Base-by-base conservation (phyloP, 805 yeast species). In the Ogataea paradorogensis region DNA sequence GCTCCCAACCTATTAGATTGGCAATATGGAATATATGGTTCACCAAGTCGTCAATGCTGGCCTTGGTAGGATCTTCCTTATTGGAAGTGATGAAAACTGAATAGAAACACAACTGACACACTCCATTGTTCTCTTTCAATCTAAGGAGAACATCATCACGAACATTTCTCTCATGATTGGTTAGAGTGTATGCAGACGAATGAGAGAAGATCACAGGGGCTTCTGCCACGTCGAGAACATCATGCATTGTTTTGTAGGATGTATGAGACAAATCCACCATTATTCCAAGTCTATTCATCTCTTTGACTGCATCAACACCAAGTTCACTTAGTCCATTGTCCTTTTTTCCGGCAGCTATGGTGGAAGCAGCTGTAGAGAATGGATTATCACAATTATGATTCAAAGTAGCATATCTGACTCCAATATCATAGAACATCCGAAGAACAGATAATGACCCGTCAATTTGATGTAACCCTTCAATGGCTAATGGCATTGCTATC, bases 381-480 rank as follows among this genome's bases (percentile, higher is more conserved):
- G 78, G 77, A 45, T 73, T 73, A 48, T 73, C 76, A 53, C 78
- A 72, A 50, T 73, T 73, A 42, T 73, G 78, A 1, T 78, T 73
- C 42, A 74, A 50, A 0, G 79, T 74, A 34, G 71, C 69, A 51
- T 74, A 74, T 23, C 78, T 51, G 9, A 73, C 74, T 10, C 79
- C 78, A 22, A 73, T 46, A 7, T 69, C 73, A 48, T 52, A 66
- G 47, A 67, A 74, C 50, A 62, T 66, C 46, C 79, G 61, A 23
- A 73, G 52, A 9, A 71, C 73, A n/a, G 66, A 76, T 14, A 73
- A 44, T 1, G 78, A 71, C 4, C 66, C 45, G 45, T 71, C 80
- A 20, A 65, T 60, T 53, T 72, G 78, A 49, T 74, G 79, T 25
- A 73, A 52, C 3, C 78, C 78, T 52, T 74, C 80, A 11, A 72